phyloP scores from a whole-genome alignment of 2,329 filamentous ascomycete genomes.

The Alternaria viburni region DNA sequence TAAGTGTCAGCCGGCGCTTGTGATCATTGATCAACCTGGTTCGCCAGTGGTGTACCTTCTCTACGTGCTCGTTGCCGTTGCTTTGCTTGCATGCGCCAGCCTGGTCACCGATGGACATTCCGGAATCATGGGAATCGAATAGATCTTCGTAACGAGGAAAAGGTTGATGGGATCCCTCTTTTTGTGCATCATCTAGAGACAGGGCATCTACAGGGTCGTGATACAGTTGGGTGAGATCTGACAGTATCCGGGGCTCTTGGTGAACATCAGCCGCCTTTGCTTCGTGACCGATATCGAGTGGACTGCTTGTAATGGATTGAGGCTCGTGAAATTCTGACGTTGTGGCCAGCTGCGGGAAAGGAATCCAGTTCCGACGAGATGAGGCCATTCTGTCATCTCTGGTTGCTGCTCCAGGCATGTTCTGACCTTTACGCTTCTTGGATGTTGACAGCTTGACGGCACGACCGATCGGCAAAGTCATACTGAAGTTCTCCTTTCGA shows the following conservation, averaged over 20 bases:
- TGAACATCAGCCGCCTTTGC: neutral
- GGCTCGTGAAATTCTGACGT: neutral
- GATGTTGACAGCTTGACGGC: constrained; percentile 6
- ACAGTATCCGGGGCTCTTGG: neutral
- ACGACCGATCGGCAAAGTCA: constrained; percentile 11
- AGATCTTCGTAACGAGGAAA: constrained; percentile 4
- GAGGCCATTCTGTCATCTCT: neutral
- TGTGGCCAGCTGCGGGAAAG: neutral
- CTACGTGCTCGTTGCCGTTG: neutral
- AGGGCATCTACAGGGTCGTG: neutral
- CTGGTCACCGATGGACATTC: constrained; percentile 1
- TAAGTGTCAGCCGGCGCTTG: constrained; percentile 19
- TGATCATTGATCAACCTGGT: constrained; percentile 21
- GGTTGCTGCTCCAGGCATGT: constrained; percentile 1
- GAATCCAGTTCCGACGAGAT: neutral
- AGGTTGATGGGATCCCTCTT: neutral
- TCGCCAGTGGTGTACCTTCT: constrained; percentile 15
- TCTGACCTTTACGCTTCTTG: constrained; percentile 9
- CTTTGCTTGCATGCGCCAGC: neutral
- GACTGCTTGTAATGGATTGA: neutral
- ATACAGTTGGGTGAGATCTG: neutral
- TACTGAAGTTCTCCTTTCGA: neutral
- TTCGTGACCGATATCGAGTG: neutral
- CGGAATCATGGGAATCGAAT: constrained; percentile 2
- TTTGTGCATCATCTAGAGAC: neutral